Evolutionary conservation across 192 early-diverging fungal species (phyloP).

Genomic region (Powellomyces hirtus): DNA sequence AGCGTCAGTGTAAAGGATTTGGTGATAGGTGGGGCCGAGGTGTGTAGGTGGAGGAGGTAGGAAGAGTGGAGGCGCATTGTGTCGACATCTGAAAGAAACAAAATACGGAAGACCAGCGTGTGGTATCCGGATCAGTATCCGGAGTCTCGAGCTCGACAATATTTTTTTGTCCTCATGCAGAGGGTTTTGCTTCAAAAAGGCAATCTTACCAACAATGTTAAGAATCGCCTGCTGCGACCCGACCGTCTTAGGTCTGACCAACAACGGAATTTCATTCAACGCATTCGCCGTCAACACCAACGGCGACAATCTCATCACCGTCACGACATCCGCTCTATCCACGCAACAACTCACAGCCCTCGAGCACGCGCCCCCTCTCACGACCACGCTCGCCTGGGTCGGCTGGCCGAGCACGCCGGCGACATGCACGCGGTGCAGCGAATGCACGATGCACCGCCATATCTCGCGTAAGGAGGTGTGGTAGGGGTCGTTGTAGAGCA

Average conservation of each 20-base stretch:
- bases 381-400: slow-evolving; percentile 36
- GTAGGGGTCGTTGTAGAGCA: slow-evolving; percentile 48
- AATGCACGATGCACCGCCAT: slow-evolving; percentile 44
- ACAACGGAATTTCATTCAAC: slow-evolving; percentile 45
- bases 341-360: slow-evolving; percentile 38
- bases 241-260: slow-evolving; percentile 27
- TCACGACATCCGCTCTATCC: slow-evolving; percentile 23
- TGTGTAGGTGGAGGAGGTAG: slow-evolving; percentile 46
- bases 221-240: slow-evolving; percentile 17
- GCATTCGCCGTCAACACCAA: slow-evolving; percentile 42
- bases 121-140: no score
- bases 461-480: slow-evolving; percentile 40
- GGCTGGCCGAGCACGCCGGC: slow-evolving; percentile 48
- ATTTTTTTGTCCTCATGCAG: no score
- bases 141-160: no score
- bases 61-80: slow-evolving; percentile 30
- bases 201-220: slow-evolving; percentile 47
- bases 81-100: slow-evolving; percentile 36
- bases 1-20: slow-evolving; percentile 50
- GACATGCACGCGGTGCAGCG: slow-evolving; percentile 44
- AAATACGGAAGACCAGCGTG: neutral
- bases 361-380: slow-evolving; percentile 34
- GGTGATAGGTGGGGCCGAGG: slow-evolving; percentile 37
- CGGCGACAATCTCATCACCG: slow-evolving; percentile 28
- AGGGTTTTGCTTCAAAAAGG: neutral